Conservation (phyloP, 768 basidiomycete species). For the Saitozyma podzolica region DNA sequence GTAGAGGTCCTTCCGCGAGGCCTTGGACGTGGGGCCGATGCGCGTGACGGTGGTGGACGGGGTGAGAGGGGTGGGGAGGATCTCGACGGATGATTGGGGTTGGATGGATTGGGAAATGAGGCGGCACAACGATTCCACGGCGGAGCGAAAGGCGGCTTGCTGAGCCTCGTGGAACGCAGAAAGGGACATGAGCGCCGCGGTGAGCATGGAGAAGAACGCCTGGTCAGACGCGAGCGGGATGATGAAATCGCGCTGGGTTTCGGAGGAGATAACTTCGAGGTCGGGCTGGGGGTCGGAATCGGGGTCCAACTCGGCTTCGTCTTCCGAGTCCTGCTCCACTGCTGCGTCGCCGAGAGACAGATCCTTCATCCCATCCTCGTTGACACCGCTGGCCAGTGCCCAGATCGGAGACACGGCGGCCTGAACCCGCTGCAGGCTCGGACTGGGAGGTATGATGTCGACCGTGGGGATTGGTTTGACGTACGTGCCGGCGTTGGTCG, state of each 20-base stretch:
- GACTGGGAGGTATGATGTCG: constrained; percentile 36
- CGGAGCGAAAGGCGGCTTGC: constrained; percentile 59
- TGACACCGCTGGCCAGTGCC: constrained; percentile 41
- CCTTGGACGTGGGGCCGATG: constrained; percentile 49
- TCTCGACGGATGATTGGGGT: constrained; percentile 18
- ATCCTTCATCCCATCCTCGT: constrained; percentile 27
- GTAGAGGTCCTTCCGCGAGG: constrained; percentile 65
- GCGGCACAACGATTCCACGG: constrained; percentile 57
- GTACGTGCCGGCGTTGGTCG: no score
- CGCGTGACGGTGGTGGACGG: constrained; percentile 12
- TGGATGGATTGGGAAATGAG: constrained; percentile 49
- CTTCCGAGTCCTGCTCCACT: constrained; percentile 7
- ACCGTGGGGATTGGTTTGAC: neutral
- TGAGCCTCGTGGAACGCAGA: constrained; percentile 57
- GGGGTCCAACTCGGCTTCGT: neutral
- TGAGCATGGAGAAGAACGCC: constrained; percentile 75
- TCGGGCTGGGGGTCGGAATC: neutral
- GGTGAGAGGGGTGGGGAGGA: constrained; percentile 21
- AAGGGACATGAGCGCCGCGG: constrained; percentile 59
- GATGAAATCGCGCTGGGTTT: constrained; percentile 60
- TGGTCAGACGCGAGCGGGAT: constrained; percentile 78
- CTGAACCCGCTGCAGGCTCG: constrained; percentile 28
- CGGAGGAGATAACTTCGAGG: constrained; percentile 41
- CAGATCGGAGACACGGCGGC: constrained; percentile 46
- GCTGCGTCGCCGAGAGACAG: constrained; percentile 24